Conservation (phyloP, 179 eudicot species). For the Silene coronaria region DNA sequence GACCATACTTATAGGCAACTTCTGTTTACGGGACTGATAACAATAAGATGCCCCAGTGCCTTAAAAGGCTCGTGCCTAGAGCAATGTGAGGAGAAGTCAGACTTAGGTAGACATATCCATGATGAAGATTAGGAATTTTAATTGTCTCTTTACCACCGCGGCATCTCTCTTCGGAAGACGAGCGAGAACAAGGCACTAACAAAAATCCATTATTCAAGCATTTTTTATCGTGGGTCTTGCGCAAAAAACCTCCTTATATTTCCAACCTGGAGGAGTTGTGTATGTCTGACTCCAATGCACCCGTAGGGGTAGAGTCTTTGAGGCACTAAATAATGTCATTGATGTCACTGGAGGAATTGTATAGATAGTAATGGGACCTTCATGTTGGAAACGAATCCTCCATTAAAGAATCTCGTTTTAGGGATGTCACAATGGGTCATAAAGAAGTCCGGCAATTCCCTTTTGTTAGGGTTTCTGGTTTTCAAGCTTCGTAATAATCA, state of each 20-base stretch:
- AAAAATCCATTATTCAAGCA: not conserved
- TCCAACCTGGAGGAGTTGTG: not conserved
- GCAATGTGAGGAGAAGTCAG: no score
- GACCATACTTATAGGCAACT: not conserved
- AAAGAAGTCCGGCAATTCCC: no score
- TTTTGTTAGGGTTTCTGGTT: not conserved
- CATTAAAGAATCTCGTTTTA: not conserved
- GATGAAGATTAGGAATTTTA: no score
- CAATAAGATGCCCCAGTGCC: not conserved
- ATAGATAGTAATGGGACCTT: no score
- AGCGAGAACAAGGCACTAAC: no score
- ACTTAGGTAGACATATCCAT: no score
- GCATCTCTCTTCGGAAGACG: no score
- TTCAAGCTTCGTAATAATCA: not conserved
- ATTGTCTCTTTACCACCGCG: no score
- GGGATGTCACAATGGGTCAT: not conserved
- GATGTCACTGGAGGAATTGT: not conserved
- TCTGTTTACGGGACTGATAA: not conserved
- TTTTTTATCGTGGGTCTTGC: not conserved
- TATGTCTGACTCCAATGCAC: no score
- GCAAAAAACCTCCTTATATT: not conserved
- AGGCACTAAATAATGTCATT: not conserved
- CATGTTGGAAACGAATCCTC: no score
- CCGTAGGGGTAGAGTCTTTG: no score
- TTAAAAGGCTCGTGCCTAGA: no score